Evolutionary conservation across 2,329 filamentous ascomycete genomes (phyloP).

Genomic region (Clarireedia paspali): DNA sequence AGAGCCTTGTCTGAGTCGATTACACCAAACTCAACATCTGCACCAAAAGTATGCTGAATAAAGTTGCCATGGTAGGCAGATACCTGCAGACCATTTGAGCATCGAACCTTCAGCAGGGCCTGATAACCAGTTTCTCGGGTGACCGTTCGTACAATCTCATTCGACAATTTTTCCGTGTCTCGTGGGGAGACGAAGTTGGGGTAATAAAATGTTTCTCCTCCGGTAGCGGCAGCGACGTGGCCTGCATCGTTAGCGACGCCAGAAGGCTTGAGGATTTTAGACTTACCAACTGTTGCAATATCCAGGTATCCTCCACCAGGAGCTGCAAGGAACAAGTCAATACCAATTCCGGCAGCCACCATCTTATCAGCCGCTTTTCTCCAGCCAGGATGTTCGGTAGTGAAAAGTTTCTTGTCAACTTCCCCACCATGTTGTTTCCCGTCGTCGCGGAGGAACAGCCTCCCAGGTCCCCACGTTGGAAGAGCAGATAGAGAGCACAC

Average conservation of each 20-base stretch:
- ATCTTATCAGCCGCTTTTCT: constrained; percentile 81
- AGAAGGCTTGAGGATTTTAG: not conserved
- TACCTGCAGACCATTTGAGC: constrained; percentile 91
- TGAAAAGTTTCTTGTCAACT: constrained; percentile 84
- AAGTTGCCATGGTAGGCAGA: constrained; percentile 95
- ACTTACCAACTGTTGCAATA: constrained; percentile 78
- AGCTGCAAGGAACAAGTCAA: constrained; percentile 91
- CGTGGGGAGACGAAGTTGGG: constrained; percentile 89
- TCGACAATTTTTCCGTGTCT: constrained; percentile 74
- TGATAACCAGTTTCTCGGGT: constrained; percentile 91
- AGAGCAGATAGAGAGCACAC: constrained; percentile 81
- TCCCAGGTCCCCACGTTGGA: constrained; percentile 84
- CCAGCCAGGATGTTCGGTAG: constrained; percentile 83
- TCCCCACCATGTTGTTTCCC: constrained; percentile 80
- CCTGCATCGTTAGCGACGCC: constrained; percentile 38
- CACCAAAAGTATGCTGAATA: constrained; percentile 88
- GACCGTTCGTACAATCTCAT: constrained; percentile 80
- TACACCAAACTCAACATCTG: constrained; percentile 87
- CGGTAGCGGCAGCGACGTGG: constrained; percentile 79
- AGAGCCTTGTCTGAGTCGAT: constrained; percentile 93
- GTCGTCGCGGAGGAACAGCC: constrained; percentile 79
- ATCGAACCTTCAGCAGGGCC: constrained; percentile 95
- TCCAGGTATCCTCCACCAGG: constrained; percentile 88
- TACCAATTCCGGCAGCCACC: constrained; percentile 76
- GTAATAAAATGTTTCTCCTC: constrained; percentile 93